phyloP scores from a whole-genome alignment of 2,329 filamentous ascomycete species.

The Alternaria sp. region DNA sequence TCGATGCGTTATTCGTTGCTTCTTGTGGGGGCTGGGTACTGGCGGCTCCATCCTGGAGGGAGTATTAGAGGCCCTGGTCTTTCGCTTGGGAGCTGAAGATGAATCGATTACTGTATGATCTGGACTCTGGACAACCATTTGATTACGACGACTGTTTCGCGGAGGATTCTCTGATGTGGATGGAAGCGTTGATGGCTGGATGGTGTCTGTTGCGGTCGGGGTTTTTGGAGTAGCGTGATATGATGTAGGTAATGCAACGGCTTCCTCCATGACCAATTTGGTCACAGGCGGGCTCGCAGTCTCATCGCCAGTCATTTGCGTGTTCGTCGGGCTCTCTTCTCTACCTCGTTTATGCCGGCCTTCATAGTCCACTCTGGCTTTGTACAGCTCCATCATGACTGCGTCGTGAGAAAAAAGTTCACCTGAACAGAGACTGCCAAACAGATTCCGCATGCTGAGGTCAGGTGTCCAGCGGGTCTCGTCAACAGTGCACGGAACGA shows the following conservation, averaged over 20 bases:
- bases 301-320: constrained; percentile 9
- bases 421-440: constrained; percentile 71
- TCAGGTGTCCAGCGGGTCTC: constrained; percentile 66
- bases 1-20: constrained; percentile 16
- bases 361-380: constrained; percentile 15
- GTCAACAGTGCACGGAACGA: constrained; percentile 80
- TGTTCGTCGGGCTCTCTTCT: constrained; percentile 20
- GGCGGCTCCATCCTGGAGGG: neutral
- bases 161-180: neutral
- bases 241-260: neutral
- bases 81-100: neutral
- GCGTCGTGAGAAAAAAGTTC: constrained; percentile 69
- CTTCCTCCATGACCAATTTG: neutral
- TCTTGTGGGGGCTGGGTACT: neutral
- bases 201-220: neutral
- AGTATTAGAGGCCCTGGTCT: neutral
- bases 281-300: neutral
- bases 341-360: constrained; percentile 11
- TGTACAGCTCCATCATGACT: constrained; percentile 58
- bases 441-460: constrained; percentile 71
- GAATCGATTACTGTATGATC: neutral
- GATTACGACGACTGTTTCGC: neutral
- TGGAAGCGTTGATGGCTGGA: neutral
- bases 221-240: neutral
- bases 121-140: neutral